Evolutionary conservation across 108 stramenopile species (phyloP).

Genomic region (Cyclotella kingstonii): DNA sequence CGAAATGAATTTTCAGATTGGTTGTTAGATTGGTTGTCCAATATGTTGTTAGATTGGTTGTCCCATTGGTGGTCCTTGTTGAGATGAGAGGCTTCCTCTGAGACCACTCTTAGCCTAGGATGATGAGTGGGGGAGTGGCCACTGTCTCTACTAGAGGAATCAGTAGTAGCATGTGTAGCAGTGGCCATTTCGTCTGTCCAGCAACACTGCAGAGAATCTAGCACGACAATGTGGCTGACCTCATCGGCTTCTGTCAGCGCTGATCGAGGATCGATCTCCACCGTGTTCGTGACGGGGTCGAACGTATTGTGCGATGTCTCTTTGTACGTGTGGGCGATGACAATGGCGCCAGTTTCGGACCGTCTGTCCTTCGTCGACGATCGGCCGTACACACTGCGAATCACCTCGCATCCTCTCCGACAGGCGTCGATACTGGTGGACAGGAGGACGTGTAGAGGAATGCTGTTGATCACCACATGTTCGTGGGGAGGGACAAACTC

Average conservation of each 20-base stretch:
- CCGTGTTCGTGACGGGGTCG: conserved; percentile 8
- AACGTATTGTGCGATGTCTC: conserved; percentile 3
- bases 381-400: conserved; percentile 37
- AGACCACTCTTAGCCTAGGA: too few relatives aligned
- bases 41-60: too few relatives aligned
- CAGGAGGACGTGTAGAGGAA: conserved; percentile 52
- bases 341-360: background rate
- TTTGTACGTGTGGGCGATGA: conserved; percentile 11
- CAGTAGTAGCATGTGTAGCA: too few relatives aligned
- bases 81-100: too few relatives aligned
- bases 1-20: conserved; percentile 3
- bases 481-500: too few relatives aligned
- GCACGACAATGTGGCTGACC: conserved; percentile 37
- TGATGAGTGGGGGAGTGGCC: too few relatives aligned
- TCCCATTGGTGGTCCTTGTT: too few relatives aligned
- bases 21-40: background rate
- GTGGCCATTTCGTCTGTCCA: conserved; percentile 24
- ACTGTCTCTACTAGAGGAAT: too few relatives aligned
- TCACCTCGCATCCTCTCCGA: conserved; percentile 64
- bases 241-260: conserved; percentile 52
- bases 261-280: conserved; percentile 43
- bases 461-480: conserved; percentile 25
- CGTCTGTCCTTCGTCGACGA: background rate
- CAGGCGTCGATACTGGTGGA: conserved; percentile 71
- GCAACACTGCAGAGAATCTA: conserved; percentile 22